A percentile compares a stretch with the other conserved stretches of the same genome.
These are phyloP conservation scores for Chlamydomonas sphaeroides DNA, from an alignment of 139 green algal genomes.

Conservation along the genomic window DNA sequence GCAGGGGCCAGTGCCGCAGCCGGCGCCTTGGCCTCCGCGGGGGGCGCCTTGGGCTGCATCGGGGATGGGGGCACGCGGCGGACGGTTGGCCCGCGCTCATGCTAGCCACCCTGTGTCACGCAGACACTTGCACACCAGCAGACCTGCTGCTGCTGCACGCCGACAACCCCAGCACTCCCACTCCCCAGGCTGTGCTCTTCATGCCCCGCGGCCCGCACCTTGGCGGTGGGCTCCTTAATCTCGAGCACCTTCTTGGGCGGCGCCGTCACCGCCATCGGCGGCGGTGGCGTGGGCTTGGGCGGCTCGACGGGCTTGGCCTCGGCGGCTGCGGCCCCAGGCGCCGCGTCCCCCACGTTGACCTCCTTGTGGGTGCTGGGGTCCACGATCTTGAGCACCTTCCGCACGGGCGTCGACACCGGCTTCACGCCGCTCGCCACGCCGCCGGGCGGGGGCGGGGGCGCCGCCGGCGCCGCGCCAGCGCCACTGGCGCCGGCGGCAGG, in stretches of 20 bases:
- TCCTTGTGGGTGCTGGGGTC: conserved; percentile 22
- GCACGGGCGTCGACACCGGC: not conserved
- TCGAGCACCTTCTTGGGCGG: conserved; percentile 10
- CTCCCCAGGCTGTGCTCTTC: too few relatives aligned
- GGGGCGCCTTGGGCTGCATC: not conserved
- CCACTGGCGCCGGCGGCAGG: not conserved
- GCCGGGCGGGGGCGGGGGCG: not conserved
- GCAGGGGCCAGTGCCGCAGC: not conserved
- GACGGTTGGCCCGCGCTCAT: too few relatives aligned
- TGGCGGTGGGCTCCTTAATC: conserved; percentile 35
- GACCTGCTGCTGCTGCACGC: too few relatives aligned
- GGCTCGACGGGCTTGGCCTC: not conserved
- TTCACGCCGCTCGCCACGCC: not conserved
- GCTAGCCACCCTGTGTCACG: too few relatives aligned
- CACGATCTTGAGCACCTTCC: conserved; percentile 18
- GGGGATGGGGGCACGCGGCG: too few relatives aligned
- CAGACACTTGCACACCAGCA: too few relatives aligned
- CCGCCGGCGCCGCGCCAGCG: not conserved
- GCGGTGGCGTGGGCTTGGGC: not conserved
- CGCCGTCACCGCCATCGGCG: not conserved
- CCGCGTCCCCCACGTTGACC: not conserved
- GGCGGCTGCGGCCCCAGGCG: not conserved
- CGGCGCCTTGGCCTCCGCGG: not conserved
- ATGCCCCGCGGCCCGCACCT: not conserved
- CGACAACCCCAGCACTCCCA: too few relatives aligned